Percentiles rank a stretch among this genome's conserved stretches.
Evolutionary conservation across 2,329 filamentous ascomycete species (phyloP).

Genomic region (Sporothrix globosa): DNA sequence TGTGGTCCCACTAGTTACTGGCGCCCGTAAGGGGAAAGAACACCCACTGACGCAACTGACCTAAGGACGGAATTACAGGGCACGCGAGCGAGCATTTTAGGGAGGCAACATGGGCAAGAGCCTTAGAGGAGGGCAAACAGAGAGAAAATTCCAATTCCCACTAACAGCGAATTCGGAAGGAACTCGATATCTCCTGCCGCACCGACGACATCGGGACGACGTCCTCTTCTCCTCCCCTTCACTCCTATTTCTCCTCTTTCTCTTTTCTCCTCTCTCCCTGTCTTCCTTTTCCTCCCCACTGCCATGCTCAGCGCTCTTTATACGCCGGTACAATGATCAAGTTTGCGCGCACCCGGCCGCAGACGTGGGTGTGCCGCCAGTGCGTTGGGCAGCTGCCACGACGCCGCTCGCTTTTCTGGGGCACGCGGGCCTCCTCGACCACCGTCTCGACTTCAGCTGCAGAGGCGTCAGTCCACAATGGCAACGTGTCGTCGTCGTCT

Average conservation of each 20-base stretch:
- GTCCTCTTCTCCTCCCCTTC: not conserved
- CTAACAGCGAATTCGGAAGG: slow-evolving; percentile 26
- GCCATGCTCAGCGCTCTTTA: not conserved
- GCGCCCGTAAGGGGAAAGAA: not conserved
- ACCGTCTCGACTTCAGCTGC: slow-evolving; percentile 40
- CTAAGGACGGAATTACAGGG: slow-evolving; percentile 10
- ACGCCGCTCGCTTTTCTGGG: slow-evolving; percentile 31
- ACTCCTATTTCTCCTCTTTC: not conserved
- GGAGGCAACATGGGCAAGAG: not conserved
- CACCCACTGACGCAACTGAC: slow-evolving; percentile 18
- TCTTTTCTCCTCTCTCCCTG: not conserved
- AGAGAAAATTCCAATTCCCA: slow-evolving; percentile 23
- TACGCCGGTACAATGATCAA: slow-evolving; percentile 33
- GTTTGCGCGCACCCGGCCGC: slow-evolving; percentile 31
- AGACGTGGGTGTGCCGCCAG: slow-evolving; percentile 33
- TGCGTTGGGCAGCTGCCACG: slow-evolving; percentile 27
- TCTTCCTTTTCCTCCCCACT: not conserved
- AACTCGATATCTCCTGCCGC: not conserved
- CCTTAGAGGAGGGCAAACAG: not conserved
- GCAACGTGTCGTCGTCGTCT: not conserved
- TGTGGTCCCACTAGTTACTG: not conserved
- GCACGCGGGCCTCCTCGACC: slow-evolving; percentile 20
- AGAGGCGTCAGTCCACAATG: slow-evolving; percentile 41
- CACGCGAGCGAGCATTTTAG: slow-evolving; percentile 1
- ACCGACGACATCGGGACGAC: not conserved